Conservation (phyloP, 768 basidiomycete genomes). For the Boletus vinaceobasis region DNA sequence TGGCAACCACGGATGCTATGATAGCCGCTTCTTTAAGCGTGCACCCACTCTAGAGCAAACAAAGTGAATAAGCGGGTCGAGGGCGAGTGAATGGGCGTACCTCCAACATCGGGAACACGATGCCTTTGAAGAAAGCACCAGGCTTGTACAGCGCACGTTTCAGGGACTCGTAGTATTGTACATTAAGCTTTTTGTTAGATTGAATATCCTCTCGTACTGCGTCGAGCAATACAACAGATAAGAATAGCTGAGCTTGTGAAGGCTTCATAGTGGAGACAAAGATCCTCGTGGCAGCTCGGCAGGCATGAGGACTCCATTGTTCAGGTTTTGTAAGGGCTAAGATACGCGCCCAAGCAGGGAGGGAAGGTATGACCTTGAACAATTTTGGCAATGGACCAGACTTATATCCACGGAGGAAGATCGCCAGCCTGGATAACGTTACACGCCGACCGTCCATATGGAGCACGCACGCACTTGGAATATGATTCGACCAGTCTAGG, state of each 20-base stretch:
- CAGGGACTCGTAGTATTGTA: slow-evolving; percentile 91
- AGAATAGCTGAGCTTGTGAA: slow-evolving; percentile 86
- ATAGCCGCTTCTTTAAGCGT: slow-evolving; percentile 94
- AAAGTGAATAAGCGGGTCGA: slow-evolving; percentile 28
- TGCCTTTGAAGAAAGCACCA: slow-evolving; percentile 96
- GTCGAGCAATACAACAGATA: slow-evolving; percentile 88
- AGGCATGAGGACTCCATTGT: slow-evolving; percentile 94
- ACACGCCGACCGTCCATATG: background rate
- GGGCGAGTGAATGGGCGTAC: slow-evolving; percentile 42
- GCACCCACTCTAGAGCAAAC: slow-evolving; percentile 59
- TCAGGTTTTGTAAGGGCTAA: slow-evolving; percentile 90
- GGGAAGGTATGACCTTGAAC: slow-evolving; percentile 96
- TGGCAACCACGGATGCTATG: slow-evolving; percentile 84
- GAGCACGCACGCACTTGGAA: slow-evolving; percentile 66
- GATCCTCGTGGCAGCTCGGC: slow-evolving; percentile 88
- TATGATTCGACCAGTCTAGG: slow-evolving; percentile 92
- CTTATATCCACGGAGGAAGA: slow-evolving; percentile 82
- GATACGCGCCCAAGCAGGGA: slow-evolving; percentile 94
- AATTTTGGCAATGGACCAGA: slow-evolving; percentile 94
- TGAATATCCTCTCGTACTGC: slow-evolving; percentile 86
- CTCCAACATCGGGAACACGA: slow-evolving; percentile 92
- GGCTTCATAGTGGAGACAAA: slow-evolving; percentile 98
- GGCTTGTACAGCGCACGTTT: slow-evolving; percentile 95
- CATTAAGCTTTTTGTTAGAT: slow-evolving; percentile 82
- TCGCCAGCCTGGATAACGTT: slow-evolving; percentile 62